phyloP scores from a whole-genome alignment of 768 basidiomycete genomes.

The Mycena alexandri region DNA sequence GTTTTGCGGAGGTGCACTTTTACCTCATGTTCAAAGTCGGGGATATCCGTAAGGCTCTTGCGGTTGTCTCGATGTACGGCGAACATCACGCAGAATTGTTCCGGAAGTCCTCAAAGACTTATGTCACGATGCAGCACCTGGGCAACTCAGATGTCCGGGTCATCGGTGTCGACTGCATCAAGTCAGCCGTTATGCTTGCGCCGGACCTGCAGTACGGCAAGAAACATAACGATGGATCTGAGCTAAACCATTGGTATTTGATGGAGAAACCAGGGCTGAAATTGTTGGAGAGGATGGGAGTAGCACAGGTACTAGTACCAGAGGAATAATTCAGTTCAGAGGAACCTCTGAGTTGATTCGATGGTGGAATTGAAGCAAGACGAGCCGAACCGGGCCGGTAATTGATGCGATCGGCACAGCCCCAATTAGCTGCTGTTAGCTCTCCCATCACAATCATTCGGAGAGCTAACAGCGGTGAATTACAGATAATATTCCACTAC shows the following conservation, averaged over 20 bases:
- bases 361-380: too few species aligned
- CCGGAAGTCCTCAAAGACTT: neutral
- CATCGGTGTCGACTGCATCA: slow-evolving; percentile 35
- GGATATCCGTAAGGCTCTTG: neutral
- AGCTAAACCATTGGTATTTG: slow-evolving; percentile 6
- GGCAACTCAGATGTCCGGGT: slow-evolving; percentile 32
- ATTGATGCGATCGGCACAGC: too few species aligned
- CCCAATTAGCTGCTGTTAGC: too few species aligned
- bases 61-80: neutral
- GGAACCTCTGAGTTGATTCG: too few species aligned
- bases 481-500: too few species aligned
- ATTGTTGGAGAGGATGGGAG: slow-evolving; percentile 2
- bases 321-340: too few species aligned
- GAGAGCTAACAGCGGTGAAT: too few species aligned
- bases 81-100: neutral
- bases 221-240: neutral
- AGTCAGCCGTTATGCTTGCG: slow-evolving; percentile 44
- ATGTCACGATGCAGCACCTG: slow-evolving; percentile 29
- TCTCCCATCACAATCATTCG: too few species aligned
- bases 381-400: too few species aligned
- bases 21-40: neutral
- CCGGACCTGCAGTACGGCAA: slow-evolving; percentile 23
- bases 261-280: slow-evolving; percentile 14
- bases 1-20: neutral
- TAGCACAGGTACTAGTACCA: neutral